Base-by-base conservation (phyloP, 176 grass and related monocot species). In the Oryza nivara region DNA sequence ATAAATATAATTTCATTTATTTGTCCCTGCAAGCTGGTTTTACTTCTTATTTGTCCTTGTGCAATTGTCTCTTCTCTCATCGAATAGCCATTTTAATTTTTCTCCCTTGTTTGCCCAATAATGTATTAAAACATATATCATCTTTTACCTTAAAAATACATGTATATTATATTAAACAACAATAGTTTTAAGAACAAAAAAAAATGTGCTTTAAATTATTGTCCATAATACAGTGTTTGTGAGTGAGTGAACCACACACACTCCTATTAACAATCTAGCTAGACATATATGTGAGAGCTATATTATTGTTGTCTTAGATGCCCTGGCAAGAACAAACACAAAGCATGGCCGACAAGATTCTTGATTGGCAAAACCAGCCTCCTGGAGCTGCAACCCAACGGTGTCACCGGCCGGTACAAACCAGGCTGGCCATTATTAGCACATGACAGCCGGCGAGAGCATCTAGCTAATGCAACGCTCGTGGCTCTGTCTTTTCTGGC, bases 351-450 rank as follows among this genome's bases (percentile, higher is more conserved):
- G 9, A 11, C 38, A 26, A 2, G 76, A 40, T 64, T n/a, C 20
- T 51, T 16, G 14, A 17, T 8, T 17, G 9, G 61, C 22, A 20
- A 67, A 67, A 67, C 49, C 43, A 26, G 69, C 2, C 54, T 61
- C 67, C 44, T 32, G 3, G 68, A 45, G 4, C 25, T 34, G 54
- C 81, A 49, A 38, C 16, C 19, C 28, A 75, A 65, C 60, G 2
- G 45, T 41, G 32, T 26, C 23, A 40, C 43, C 43, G 19, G 51
- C 51, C 51, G 51, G 51, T 58, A 58, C 54, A 58, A 58, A 51
- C 38, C 14, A n/a, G 49, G 72, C 51, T 76, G 72, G 30, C 45
- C 61, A 34, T 75, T 67, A 36, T 22, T 67, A 74, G 70, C 70
- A 83, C 17, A 58, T 58, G 3, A 23, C 13, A 11, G 38, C 70